Percentiles rank a stretch among this genome's conserved stretches.
Conservation (phyloP, 164 flowering plant species). For the Cinnamomum chago region DNA sequence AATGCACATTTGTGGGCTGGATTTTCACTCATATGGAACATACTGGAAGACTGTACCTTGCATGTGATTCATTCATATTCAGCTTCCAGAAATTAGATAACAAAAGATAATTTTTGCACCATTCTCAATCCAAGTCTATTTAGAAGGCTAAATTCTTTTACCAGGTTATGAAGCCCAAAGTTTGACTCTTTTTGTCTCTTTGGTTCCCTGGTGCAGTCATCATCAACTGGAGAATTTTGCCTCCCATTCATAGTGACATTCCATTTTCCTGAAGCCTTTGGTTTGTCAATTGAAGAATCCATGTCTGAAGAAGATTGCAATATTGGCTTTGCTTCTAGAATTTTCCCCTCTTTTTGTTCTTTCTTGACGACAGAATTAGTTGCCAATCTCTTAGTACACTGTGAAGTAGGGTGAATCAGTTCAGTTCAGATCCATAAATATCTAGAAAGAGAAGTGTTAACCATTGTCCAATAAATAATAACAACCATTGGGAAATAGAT, state of each 20-base stretch:
- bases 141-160: background rate
- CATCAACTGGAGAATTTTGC: background rate
- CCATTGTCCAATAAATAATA: background rate
- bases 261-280: background rate
- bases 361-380: background rate
- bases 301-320: background rate
- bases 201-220: background rate
- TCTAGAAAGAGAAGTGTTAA: background rate
- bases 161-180: background rate
- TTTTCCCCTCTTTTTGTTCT: background rate
- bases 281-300: background rate
- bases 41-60: background rate
- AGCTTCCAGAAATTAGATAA: background rate
- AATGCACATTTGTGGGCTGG: conserved; percentile 11
- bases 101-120: background rate
- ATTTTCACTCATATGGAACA: background rate
- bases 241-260: background rate
- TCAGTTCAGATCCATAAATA: background rate
- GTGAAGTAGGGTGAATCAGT: background rate
- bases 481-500: background rate
- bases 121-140: conserved; percentile 1
- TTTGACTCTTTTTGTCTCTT: conserved; percentile 5
- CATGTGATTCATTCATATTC: background rate
- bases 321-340: background rate
- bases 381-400: background rate